These are phyloP conservation scores for Verticillium nonalfalfae DNA, from an alignment of 2,329 filamentous ascomycete genomes.

Conservation along the genomic window DNA sequence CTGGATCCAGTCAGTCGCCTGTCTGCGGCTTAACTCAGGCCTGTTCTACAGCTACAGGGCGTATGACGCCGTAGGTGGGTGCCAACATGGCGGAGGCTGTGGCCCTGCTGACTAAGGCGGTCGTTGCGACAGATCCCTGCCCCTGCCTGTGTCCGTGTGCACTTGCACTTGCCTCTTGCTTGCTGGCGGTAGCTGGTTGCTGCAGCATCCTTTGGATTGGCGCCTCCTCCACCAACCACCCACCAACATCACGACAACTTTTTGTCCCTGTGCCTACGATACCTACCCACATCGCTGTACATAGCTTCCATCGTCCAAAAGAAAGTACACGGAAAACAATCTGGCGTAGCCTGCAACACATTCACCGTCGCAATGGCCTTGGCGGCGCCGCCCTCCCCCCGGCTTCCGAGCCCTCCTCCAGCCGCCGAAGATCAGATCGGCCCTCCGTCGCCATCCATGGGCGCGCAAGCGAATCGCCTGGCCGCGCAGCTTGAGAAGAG, in stretches of 20 bases:
- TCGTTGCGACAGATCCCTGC: background rate
- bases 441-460: constrained; percentile 65
- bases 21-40: too few species aligned
- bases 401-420: constrained; percentile 89
- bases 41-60: too few species aligned
- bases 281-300: background rate
- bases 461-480: constrained; percentile 45
- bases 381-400: constrained; percentile 71
- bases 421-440: constrained; percentile 91
- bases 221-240: background rate
- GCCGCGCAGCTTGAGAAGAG: constrained; percentile 57
- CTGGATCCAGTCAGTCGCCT: too few species aligned
- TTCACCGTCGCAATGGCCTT: constrained; percentile 41
- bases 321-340: background rate
- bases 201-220: background rate
- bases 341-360: background rate
- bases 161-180: too few species aligned
- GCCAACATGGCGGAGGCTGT: background rate
- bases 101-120: background rate
- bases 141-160: background rate
- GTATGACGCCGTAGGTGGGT: background rate
- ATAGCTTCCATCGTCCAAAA: background rate
- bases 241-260: background rate
- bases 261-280: background rate
- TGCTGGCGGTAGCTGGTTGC: background rate